Evolutionary conservation across 129 eudicot species (phyloP), one percentile per base, ranked within the genome.

Genomic region (Dittrichia graveolens): DNA sequence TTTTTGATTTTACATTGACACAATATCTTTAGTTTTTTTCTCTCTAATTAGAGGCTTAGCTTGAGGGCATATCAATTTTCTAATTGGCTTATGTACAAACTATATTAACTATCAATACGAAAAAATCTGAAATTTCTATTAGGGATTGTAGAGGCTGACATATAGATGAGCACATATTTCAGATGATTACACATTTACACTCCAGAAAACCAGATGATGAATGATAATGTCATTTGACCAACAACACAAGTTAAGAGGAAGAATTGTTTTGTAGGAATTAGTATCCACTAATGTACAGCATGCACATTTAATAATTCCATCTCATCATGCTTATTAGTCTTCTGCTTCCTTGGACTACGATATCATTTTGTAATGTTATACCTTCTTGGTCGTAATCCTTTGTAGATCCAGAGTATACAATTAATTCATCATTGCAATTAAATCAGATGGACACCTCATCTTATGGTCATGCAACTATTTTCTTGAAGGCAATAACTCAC

Each of bases 391-490:
- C n/a, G n/a, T n/a, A n/a, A n/a, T n/a, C n/a, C n/a, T n/a, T n/a
- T n/a, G n/a, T n/a, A n/a, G n/a, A n/a, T n/a, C n/a, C n/a, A n/a
- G n/a, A n/a, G n/a, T n/a, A n/a, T n/a, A n/a, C n/a, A n/a, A n/a
- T n/a, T n/a, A n/a, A n/a, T n/a, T n/a, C n/a, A n/a, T n/a, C n/a
- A n/a, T n/a, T n/a, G n/a, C n/a, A n/a, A n/a, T n/a, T n/a, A n/a
- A n/a, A n/a, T n/a, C n/a, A n/a, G n/a, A n/a, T 24, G 38, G 42
- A 64, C 11, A 37, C 53, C 52, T 64, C 14, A 44, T 65, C 70
- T 65, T 4, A 65, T 65, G 55, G 50, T 44, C 44, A 65, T 65
- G 55, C 55, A 44, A 44, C 70, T 65, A 65, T 44, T 42, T 16
- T 44, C 13, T 8, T 8, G 3, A 37, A 38, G 16, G 24, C 46